phyloP scores from a whole-genome alignment of 169 alveolate species.

The Cryptosporidium viatorum region DNA sequence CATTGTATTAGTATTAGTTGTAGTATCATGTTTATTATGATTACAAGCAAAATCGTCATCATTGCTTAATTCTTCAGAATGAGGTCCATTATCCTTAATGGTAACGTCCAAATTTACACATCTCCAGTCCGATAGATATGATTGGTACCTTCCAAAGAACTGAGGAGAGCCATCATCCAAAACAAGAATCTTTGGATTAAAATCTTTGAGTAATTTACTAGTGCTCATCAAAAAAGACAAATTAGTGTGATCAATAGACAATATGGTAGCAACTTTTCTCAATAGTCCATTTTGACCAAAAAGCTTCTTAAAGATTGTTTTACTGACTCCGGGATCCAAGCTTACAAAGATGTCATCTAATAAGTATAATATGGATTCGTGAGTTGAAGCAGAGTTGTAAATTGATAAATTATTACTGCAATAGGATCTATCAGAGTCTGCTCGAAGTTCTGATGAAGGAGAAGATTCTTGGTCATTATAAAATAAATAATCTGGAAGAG shows the following conservation, averaged over 20 bases:
- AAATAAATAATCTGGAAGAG: constrained; percentile 62
- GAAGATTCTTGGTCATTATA: neutral
- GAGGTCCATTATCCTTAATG: neutral
- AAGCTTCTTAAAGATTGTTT: constrained; percentile 19
- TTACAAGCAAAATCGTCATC: neutral
- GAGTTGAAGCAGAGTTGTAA: neutral
- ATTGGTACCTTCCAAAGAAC: constrained; percentile 37
- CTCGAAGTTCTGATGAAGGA: neutral
- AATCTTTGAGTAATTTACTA: neutral
- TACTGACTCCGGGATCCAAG: constrained; percentile 70
- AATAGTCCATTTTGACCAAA: constrained; percentile 51
- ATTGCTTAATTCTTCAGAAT: neutral
- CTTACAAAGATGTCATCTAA: constrained; percentile 57
- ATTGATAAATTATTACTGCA: neutral
- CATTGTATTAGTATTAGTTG: neutral
- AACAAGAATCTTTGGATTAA: constrained; percentile 48
- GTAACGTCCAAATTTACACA: neutral
- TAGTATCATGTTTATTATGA: neutral
- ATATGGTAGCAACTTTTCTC: constrained; percentile 29
- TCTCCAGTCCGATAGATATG: constrained; percentile 30
- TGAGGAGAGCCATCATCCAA: constrained; percentile 49
- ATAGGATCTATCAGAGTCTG: neutral
- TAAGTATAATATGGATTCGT: constrained; percentile 35
- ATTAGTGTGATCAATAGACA: constrained; percentile 53
- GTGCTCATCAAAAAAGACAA: constrained; percentile 52